Percentiles rank a stretch among this genome's conserved stretches.
These are phyloP conservation scores for Dendrocalamus sinicus DNA, from an alignment of 176 grass and related monocot species.

Conservation along the genomic window DNA sequence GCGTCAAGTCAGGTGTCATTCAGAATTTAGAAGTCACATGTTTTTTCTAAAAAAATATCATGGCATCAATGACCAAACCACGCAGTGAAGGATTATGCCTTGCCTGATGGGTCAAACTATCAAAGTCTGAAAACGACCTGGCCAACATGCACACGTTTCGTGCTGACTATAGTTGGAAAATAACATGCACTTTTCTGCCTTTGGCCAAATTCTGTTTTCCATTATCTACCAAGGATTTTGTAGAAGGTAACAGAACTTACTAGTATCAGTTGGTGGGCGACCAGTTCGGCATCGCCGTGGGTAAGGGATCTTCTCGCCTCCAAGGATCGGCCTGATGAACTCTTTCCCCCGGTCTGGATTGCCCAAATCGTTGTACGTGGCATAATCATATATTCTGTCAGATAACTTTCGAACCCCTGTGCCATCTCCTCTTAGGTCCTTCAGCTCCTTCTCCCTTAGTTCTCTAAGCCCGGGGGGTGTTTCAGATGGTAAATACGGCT, in stretches of 20 bases:
- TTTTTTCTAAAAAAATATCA: constrained; percentile 24
- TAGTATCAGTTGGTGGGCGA: constrained; percentile 76
- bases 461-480: constrained; percentile 78
- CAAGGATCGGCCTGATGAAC: constrained; percentile 72
- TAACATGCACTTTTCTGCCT: constrained; percentile 33
- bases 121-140: constrained; percentile 42
- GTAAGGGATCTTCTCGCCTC: constrained; percentile 81
- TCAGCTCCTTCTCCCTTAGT: constrained; percentile 81
- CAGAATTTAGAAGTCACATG: constrained; percentile 10
- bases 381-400: constrained; percentile 90
- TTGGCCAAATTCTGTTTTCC: constrained; percentile 33
- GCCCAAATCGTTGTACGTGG: constrained; percentile 91
- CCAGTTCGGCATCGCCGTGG: constrained; percentile 89
- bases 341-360: constrained; percentile 80
- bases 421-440: constrained; percentile 75
- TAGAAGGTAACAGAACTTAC: constrained; percentile 65
- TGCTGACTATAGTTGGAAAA: constrained; percentile 41
- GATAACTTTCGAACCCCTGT: constrained; percentile 75
- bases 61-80: constrained; percentile 13
- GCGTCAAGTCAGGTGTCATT: constrained; percentile 7
- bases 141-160: constrained; percentile 20
- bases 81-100: not conserved
- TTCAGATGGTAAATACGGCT: constrained; percentile 92
- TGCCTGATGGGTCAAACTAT: constrained; percentile 28
- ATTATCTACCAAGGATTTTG: constrained; percentile 18